Evolutionary conservation across 768 basidiomycete genomes (phyloP).

Genomic region (Xerocomellus dryophilus): DNA sequence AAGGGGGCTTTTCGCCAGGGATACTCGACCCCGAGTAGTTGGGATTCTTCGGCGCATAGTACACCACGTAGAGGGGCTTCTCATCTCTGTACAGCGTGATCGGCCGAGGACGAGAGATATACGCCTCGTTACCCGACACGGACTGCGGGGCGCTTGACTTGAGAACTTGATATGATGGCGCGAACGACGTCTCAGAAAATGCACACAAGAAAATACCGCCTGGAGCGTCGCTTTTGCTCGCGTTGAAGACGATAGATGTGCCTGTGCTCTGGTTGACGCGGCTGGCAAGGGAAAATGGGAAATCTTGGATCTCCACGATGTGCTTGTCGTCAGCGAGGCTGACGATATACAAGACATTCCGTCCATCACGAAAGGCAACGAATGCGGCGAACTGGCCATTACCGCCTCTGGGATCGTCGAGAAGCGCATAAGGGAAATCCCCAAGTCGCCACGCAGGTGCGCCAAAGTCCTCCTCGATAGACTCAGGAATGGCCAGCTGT

Average conservation of each 20-base stretch:
- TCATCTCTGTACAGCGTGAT: conserved; percentile 40
- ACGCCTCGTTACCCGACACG: conserved; percentile 13
- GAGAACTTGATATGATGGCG: conserved; percentile 20
- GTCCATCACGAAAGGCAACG: conserved; percentile 33
- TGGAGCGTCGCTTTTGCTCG: conserved; percentile 32
- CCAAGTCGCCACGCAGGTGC: conserved; percentile 56
- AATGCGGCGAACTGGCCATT: conserved; percentile 27
- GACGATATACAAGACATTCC: conserved; percentile 34
- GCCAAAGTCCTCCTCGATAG: conserved; percentile 55
- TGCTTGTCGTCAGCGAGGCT: conserved; percentile 24
- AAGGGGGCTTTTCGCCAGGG: conserved; percentile 61
- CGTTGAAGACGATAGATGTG: conserved; percentile 33
- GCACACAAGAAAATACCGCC: conserved; percentile 31
- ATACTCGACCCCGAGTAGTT: conserved; percentile 47
- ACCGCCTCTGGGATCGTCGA: conserved; percentile 32
- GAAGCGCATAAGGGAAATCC: conserved; percentile 43
- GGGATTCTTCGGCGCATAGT: conserved; percentile 66
- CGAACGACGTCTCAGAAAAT: conserved; percentile 23
- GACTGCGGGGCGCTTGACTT: conserved; percentile 24
- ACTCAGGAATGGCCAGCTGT: conserved; percentile 34
- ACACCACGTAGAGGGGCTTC: conserved; percentile 56
- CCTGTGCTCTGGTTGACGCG: conserved; percentile 25
- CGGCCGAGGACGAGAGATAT: conserved; percentile 49
- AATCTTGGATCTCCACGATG: conserved; percentile 26
- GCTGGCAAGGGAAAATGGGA: conserved; percentile 33